Conservation (phyloP, 2,329 filamentous ascomycete genomes). For the Phaeosphaeriaceae sp. region DNA sequence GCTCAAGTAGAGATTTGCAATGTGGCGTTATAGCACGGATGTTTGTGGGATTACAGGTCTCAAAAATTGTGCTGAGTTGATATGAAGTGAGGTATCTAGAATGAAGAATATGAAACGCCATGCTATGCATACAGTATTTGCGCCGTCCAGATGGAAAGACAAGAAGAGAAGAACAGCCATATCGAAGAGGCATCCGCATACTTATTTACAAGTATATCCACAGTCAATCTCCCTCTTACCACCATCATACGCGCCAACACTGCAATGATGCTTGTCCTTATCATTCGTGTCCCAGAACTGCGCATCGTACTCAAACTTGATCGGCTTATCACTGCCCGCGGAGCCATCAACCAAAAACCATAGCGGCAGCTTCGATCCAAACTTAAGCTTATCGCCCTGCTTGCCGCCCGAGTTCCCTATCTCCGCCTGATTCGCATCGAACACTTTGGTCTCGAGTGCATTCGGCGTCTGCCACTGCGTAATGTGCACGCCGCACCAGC, state of each 20-base stretch:
- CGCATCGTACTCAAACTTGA: neutral
- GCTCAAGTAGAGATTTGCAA: neutral
- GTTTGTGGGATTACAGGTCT: conserved; percentile 63
- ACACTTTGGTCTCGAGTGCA: neutral
- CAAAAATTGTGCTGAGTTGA: conserved; percentile 55
- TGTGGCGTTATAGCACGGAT: conserved; percentile 78
- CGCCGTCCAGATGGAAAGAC: no score
- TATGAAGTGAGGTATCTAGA: conserved; percentile 44
- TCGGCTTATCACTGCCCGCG: neutral
- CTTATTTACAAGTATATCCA: neutral
- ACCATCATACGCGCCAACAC: neutral
- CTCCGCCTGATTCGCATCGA: neutral
- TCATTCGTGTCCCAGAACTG: neutral
- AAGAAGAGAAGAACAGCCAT: neutral
- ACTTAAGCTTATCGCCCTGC: neutral
- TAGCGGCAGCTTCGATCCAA: neutral
- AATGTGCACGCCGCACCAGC: neutral
- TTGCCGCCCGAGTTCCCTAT: neutral
- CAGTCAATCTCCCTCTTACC: neutral
- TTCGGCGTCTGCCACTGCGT: neutral
- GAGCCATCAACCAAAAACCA: neutral
- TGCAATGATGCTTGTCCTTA: neutral
- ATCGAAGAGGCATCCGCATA: neutral
- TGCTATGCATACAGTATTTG: neutral
- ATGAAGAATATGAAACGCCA: neutral